Conservation (phyloP, 768 basidiomycete genomes). For the Rhizopogon salebrosus region DNA sequence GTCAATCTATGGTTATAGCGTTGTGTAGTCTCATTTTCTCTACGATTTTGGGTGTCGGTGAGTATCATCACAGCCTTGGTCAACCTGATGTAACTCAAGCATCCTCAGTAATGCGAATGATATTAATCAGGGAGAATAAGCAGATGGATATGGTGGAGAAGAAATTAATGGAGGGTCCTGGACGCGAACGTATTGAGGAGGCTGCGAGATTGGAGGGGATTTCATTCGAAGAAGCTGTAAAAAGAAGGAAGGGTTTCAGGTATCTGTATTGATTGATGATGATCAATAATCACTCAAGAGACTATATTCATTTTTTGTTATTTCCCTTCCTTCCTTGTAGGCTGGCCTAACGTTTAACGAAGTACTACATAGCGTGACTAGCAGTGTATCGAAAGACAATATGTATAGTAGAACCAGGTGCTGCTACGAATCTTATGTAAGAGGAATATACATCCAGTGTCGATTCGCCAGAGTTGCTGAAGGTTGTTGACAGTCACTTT, state of each 20-base stretch:
- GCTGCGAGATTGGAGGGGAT: constrained; percentile 57
- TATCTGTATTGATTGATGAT: constrained; percentile 43
- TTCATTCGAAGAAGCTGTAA: constrained; percentile 54
- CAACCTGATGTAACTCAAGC: neutral
- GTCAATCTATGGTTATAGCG: constrained; percentile 54
- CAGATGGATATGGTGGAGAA: constrained; percentile 45
- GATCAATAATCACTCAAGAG: neutral
- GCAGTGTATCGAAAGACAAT: too few species aligned
- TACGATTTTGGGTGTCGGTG: constrained; percentile 29
- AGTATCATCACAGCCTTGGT: constrained; percentile 1
- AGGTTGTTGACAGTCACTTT: too few species aligned
- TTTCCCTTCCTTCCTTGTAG: too few species aligned
- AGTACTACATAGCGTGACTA: too few species aligned
- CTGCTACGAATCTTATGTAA: too few species aligned
- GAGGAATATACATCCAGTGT: too few species aligned
- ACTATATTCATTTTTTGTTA: neutral
- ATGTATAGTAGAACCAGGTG: too few species aligned
- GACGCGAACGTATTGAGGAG: constrained; percentile 47
- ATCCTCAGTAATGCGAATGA: constrained; percentile 34
- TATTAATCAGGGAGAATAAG: constrained; percentile 47
- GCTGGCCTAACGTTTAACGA: too few species aligned
- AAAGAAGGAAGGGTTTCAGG: constrained; percentile 51
- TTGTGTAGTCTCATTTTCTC: constrained; percentile 28
- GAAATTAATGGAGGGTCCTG: constrained; percentile 36
- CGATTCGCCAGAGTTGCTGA: too few species aligned